Conservation (phyloP, 2,329 filamentous ascomycete species). For the Stachybotrys elegans region DNA sequence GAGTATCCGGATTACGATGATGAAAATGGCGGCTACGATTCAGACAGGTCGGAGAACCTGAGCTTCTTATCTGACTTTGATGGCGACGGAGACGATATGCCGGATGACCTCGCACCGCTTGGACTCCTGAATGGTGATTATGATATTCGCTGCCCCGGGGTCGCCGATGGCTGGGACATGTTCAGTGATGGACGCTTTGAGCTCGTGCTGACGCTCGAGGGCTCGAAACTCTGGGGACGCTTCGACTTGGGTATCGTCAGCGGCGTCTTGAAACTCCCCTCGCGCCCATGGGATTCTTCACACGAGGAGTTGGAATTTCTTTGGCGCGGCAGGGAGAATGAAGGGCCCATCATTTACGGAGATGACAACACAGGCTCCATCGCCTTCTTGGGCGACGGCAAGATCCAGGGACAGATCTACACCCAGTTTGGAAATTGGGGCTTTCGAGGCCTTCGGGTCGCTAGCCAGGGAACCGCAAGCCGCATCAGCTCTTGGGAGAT, state of each 20-base stretch:
- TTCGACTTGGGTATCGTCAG: constrained; percentile 37
- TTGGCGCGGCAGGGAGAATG: constrained; percentile 30
- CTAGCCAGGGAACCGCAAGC: constrained; percentile 24
- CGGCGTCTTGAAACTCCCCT: constrained; percentile 35
- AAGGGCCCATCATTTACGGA: constrained; percentile 21
- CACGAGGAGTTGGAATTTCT: constrained; percentile 18
- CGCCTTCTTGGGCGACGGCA: constrained; percentile 31
- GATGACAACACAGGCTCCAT: constrained; percentile 24
- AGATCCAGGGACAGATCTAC: constrained; percentile 25
- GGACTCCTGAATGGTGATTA: constrained; percentile 42
- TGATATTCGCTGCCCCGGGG: constrained; percentile 22
- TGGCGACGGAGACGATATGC: not conserved
- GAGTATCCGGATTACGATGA: not conserved
- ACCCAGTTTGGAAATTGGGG: constrained; percentile 18
- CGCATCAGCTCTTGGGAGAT: constrained; percentile 18
- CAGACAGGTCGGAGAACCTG: no score
- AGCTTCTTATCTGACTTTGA: no score
- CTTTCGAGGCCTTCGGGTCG: constrained; percentile 19
- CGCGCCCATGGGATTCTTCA: constrained; percentile 27
- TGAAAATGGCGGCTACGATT: not conserved
- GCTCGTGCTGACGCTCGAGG: constrained; percentile 32
- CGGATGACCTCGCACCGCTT: constrained; percentile 17
- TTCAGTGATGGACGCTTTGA: constrained; percentile 19
- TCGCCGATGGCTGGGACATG: constrained; percentile 19
- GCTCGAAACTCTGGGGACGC: constrained; percentile 36